Conservation (phyloP, 1,284 basidiomycete genomes). For the Flammula alnicola region DNA sequence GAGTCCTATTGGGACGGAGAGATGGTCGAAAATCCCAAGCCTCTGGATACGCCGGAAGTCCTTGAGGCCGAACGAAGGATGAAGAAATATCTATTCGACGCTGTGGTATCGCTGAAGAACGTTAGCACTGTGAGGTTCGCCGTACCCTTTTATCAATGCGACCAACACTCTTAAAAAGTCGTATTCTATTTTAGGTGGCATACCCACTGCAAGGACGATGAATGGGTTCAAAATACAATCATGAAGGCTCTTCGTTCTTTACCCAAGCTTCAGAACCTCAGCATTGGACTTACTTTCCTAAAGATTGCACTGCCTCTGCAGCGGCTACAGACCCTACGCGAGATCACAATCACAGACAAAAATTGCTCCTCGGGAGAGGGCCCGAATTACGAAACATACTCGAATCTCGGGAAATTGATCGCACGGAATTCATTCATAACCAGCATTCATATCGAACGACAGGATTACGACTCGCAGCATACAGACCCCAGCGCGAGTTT, state of each 20-base stretch:
- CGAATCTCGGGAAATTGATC: conserved; percentile 12
- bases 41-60: conserved; percentile 8
- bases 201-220: conserved; percentile 6
- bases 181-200: conserved; percentile 14
- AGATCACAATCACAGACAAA: conserved; percentile 5
- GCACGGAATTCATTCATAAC: conserved; percentile 9
- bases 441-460: background rate
- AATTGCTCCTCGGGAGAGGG: background rate
- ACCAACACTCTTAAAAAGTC: too few relatives aligned
- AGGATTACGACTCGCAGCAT: conserved; percentile 1
- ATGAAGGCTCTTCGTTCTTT: conserved; percentile 13
- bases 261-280: conserved; percentile 10
- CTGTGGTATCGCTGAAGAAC: conserved; percentile 12
- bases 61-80: conserved; percentile 9
- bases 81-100: conserved; percentile 12
- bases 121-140: conserved; percentile 14
- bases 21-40: too few relatives aligned
- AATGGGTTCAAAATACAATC: conserved; percentile 11
- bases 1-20: background rate
- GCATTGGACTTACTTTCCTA: conserved; percentile 8
- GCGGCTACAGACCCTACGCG: conserved; percentile 5
- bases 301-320: conserved; percentile 8
- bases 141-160: background rate
- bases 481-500: conserved; percentile 7
- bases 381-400: conserved; percentile 11